Conservation (phyloP, 2,329 filamentous ascomycete genomes). For the Clonostachys chloroleuca region DNA sequence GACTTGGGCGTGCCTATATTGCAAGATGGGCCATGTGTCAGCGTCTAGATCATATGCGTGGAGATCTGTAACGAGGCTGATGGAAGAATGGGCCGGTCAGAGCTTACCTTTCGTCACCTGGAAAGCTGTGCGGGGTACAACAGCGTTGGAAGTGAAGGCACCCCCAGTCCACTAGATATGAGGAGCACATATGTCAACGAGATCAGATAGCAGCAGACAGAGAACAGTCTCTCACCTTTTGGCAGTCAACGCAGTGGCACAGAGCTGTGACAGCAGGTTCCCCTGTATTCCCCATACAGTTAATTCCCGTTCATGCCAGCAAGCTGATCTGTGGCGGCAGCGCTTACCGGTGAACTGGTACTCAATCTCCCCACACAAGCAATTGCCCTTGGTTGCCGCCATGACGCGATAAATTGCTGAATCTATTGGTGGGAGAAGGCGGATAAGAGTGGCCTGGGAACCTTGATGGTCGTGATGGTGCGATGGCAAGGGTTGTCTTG, state of each 20-base stretch:
- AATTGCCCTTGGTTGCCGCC: constrained; percentile 20
- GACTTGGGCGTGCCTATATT: constrained; percentile 34
- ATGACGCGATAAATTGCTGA: neutral
- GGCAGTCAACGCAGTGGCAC: constrained; percentile 49
- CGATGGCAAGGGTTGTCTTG: too few relatives aligned
- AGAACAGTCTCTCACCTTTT: constrained; percentile 32
- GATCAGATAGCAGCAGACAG: neutral
- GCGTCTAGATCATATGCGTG: neutral
- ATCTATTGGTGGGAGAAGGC: too few relatives aligned
- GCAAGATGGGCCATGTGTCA: neutral
- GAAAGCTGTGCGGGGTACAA: constrained; percentile 40
- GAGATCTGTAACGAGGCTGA: neutral
- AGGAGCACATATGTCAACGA: neutral
- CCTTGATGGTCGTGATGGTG: too few relatives aligned
- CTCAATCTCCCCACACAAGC: constrained; percentile 26
- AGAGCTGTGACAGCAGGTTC: constrained; percentile 36
- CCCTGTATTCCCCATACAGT: constrained; percentile 15
- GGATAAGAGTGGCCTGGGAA: too few relatives aligned
- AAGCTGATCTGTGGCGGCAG: too few relatives aligned
- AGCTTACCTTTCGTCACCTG: constrained; percentile 39
- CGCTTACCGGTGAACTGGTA: constrained; percentile 24
- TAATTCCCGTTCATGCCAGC: neutral
- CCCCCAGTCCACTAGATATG: constrained; percentile 38
- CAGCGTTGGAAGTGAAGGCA: constrained; percentile 49
- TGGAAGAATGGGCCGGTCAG: neutral